Evolutionary conservation across 2,329 filamentous ascomycete species (phyloP).

Genomic region (Curvularia sp.): DNA sequence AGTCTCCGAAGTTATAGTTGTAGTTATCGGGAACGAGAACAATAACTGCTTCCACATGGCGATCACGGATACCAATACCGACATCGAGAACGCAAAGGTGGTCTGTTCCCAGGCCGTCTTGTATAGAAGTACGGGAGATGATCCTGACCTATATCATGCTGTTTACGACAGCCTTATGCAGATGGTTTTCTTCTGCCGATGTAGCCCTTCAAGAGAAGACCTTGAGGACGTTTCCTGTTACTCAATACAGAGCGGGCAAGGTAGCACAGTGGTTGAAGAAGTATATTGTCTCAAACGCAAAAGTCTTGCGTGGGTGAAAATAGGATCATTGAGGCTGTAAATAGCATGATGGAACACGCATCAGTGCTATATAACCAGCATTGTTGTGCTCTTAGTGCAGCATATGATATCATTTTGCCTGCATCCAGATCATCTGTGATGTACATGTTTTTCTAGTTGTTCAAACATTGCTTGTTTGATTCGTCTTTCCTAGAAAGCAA

Average conservation of each 20-base stretch:
- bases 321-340: background rate
- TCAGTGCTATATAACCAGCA: conserved; percentile 9
- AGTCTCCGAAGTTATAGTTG: conserved; percentile 3
- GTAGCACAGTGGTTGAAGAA: conserved; percentile 10
- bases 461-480: background rate
- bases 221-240: conserved; percentile 11
- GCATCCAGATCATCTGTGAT: background rate
- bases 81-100: conserved; percentile 13
- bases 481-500: background rate
- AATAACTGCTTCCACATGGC: conserved; percentile 12
- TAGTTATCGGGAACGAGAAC: conserved; percentile 4
- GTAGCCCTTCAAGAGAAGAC: conserved; percentile 6
- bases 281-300: conserved; percentile 8
- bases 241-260: conserved; percentile 2
- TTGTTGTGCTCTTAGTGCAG: conserved; percentile 3
- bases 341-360: conserved; percentile 1
- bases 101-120: conserved; percentile 10
- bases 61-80: conserved; percentile 9
- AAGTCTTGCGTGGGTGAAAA: conserved; percentile 8
- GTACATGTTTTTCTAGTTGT: conserved; percentile 3
- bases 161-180: conserved; percentile 11
- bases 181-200: conserved; percentile 8
- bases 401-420: background rate
- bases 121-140: conserved; percentile 12
- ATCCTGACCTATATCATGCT: conserved; percentile 7